These are phyloP conservation scores for Lodderomyces beijingensis DNA, from an alignment of 1,139 yeast genomes.

Conservation along the genomic window DNA sequence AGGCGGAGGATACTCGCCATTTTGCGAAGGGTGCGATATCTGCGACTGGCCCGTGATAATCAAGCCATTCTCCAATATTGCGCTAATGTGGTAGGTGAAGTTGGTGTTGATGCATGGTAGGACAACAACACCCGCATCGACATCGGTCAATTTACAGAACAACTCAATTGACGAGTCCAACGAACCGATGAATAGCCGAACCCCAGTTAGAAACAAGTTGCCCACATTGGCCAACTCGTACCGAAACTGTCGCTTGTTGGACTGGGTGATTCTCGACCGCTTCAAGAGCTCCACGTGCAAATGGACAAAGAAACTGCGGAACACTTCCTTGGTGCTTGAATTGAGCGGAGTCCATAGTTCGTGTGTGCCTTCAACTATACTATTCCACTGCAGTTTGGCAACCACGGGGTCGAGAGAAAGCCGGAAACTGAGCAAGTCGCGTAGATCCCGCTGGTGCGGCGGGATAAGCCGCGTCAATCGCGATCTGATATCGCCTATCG, in stretches of 20 bases:
- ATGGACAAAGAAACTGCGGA: slow-evolving; percentile 73
- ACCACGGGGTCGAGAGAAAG: slow-evolving; percentile 46
- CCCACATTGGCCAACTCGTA: slow-evolving; percentile 83
- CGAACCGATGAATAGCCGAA: slow-evolving; percentile 76
- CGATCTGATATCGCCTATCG: slow-evolving; percentile 88
- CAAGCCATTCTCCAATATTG: slow-evolving; percentile 62
- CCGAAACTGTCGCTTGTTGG: slow-evolving; percentile 51
- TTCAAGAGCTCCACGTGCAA: slow-evolving; percentile 75
- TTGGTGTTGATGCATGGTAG: slow-evolving; percentile 82
- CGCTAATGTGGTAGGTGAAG: slow-evolving; percentile 84
- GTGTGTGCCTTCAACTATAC: slow-evolving; percentile 77
- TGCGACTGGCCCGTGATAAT: slow-evolving; percentile 92
- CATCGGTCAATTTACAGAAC: slow-evolving; percentile 61
- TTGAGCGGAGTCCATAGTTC: slow-evolving; percentile 59
- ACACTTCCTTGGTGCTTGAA: slow-evolving; percentile 65
- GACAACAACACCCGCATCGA: slow-evolving; percentile 53
- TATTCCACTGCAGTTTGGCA: slow-evolving; percentile 74
- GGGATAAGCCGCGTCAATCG: slow-evolving; percentile 72
- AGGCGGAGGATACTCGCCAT: slow-evolving; percentile 31
- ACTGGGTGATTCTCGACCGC: slow-evolving; percentile 49
- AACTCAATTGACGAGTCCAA: slow-evolving; percentile 81
- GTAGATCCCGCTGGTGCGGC: slow-evolving; percentile 37
- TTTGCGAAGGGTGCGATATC: slow-evolving; percentile 74
- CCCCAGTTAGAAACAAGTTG: slow-evolving; percentile 78
- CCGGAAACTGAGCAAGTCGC: slow-evolving; percentile 55